Evolutionary conservation across 1,139 yeast species (phyloP).

Genomic region (Pneumocystis murina): DNA sequence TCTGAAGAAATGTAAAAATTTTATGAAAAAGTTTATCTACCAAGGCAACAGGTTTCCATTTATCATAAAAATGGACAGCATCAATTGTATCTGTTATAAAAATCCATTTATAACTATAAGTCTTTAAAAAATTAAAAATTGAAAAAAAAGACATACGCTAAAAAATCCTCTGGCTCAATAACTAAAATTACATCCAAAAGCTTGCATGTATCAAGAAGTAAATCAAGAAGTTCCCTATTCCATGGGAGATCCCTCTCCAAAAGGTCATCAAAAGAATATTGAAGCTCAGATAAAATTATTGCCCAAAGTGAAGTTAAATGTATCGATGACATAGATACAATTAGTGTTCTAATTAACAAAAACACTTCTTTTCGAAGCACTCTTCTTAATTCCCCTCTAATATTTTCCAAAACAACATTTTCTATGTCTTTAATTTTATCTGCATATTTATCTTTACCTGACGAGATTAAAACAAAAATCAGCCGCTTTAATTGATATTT

Average conservation of each 20-base stretch:
- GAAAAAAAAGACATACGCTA: constrained; percentile 26
- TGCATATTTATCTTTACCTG: constrained; percentile 40
- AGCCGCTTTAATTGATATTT: constrained; percentile 41
- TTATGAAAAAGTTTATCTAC: constrained; percentile 25
- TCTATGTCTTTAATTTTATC: constrained; percentile 40
- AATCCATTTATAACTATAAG: constrained; percentile 50
- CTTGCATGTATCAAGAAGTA: constrained; percentile 42
- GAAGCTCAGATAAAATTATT: constrained; percentile 45
- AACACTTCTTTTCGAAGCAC: constrained; percentile 36
- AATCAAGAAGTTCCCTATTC: constrained; percentile 24
- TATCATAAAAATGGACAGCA: constrained; percentile 33
- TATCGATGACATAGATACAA: constrained; percentile 45
- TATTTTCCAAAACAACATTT: constrained; percentile 24
- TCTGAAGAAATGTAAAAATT: constrained; percentile 11
- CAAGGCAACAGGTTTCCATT: constrained; percentile 27
- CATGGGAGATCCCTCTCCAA: constrained; percentile 25
- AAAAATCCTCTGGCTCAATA: constrained; percentile 63
- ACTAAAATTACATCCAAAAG: constrained; percentile 59
- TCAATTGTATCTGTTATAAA: constrained; percentile 62
- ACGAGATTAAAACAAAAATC: constrained; percentile 45
- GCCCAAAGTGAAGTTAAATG: constrained; percentile 65
- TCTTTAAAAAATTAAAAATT: background rate
- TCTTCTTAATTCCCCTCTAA: constrained; percentile 12
- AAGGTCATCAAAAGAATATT: constrained; percentile 35
- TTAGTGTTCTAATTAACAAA: constrained; percentile 45